Evolutionary conservation across 2,329 filamentous ascomycete species (phyloP), one percentile per base, ranked within the genome.

Genomic region (Colletotrichum plurivorum): DNA sequence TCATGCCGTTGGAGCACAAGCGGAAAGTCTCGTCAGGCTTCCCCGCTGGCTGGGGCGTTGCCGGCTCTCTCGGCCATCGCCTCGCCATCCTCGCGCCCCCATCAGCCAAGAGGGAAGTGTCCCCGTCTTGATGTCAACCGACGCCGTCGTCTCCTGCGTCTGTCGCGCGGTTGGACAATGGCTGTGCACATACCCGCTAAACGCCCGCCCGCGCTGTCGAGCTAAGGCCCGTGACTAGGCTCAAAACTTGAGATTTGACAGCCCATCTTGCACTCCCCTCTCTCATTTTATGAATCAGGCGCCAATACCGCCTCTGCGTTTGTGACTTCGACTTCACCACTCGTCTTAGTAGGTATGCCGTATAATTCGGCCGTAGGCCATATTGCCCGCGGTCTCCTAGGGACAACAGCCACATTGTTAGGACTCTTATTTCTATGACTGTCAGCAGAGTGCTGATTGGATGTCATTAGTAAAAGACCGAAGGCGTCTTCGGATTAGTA

Each of bases 61-160:
- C 57, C 66, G 61, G 61, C 43, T 66, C 10, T 55, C 49, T 69
- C 62, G 55, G 55, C 51, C 39, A 43, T 55, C 43, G 61, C 55
- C 55, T 69, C 41, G 39, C 9, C 16, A 54, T 62, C 48, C 45
- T 22, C 9, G 49, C 12, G 12, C 9, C 49, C 39, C 59, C 48
- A 15, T 36, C 25, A 52, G 60, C 52, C 60, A 63, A 55, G 60
- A 46, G 25, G 4, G 25, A 45, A 3, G 22, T 6, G 13, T n/a
- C 41, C 59, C 41, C 49, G 20, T 31, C 8, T 36, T 54, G 59
- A 54, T 53, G 59, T 46, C 49, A 54, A 54, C 41, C 12, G 27
- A 54, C 48, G 16, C 41, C 22, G 53, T 45, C 39, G 20, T 45
- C 36, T 62, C 58, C 36, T 54, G 49, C 31, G 5, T 16, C 41